phyloP scores from a whole-genome alignment of 2,329 filamentous ascomycete genomes.

The Diaporthe humulicola region DNA sequence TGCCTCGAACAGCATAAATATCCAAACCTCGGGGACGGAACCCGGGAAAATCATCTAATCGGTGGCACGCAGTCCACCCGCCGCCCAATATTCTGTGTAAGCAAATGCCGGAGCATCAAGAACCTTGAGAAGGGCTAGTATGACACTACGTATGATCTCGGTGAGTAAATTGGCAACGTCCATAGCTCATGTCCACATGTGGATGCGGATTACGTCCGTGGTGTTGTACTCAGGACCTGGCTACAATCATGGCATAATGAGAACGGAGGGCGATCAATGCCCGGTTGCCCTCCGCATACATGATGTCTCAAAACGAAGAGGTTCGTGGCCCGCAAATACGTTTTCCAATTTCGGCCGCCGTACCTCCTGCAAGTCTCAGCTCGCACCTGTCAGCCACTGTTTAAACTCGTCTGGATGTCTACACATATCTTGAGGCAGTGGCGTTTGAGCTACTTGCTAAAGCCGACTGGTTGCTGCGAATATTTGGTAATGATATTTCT shows the following conservation, averaged over 20 bases:
- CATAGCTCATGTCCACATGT: not conserved
- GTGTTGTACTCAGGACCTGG: not conserved
- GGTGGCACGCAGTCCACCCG: too few relatives aligned
- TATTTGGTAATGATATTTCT: not conserved
- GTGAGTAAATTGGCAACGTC: not conserved
- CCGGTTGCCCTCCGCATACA: not conserved
- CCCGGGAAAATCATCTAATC: not conserved
- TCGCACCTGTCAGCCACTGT: not conserved
- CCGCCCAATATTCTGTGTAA: too few relatives aligned
- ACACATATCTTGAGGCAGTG: conserved; percentile 8
- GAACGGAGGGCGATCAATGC: not conserved
- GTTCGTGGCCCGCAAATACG: conserved; percentile 1
- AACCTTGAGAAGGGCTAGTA: not conserved
- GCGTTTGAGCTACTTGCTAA: not conserved
- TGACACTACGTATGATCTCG: not conserved
- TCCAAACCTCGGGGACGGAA: not conserved
- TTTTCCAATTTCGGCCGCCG: not conserved
- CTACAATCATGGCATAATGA: not conserved
- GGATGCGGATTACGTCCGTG: not conserved
- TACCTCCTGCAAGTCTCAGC: not conserved
- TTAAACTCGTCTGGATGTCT: not conserved
- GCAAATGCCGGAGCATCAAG: not conserved
- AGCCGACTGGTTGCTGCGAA: not conserved
- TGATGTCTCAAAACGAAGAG: not conserved
- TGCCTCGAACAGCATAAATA: too few relatives aligned